phyloP scores from a whole-genome alignment of 2,329 filamentous ascomycete species.

The Exophiala sideris region DNA sequence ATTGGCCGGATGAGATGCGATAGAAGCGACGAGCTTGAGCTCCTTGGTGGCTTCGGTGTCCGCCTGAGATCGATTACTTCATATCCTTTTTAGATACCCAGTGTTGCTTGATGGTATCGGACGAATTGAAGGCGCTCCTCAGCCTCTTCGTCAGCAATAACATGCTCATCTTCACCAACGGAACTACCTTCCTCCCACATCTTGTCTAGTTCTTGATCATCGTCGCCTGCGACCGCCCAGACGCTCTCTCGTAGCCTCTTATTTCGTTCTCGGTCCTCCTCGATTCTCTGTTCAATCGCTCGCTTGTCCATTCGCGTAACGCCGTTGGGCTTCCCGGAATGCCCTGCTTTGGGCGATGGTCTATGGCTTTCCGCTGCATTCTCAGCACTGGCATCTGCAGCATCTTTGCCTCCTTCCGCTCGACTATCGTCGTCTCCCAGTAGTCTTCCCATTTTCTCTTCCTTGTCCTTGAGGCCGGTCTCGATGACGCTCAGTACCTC shows the following conservation, averaged over 20 bases:
- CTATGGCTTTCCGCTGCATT: constrained; percentile 34
- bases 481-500: constrained; percentile 78
- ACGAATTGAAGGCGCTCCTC: constrained; percentile 48
- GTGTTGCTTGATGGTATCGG: constrained; percentile 22
- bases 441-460: constrained; percentile 60
- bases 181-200: constrained; percentile 87
- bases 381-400: constrained; percentile 25
- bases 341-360: constrained; percentile 23
- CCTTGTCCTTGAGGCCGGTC: constrained; percentile 75
- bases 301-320: constrained; percentile 67
- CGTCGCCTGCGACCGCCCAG: constrained; percentile 73
- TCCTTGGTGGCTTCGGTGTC: constrained; percentile 4
- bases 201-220: constrained; percentile 70
- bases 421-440: constrained; percentile 44
- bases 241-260: constrained; percentile 88
- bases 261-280: constrained; percentile 92
- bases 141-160: constrained; percentile 71
- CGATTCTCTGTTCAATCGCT: constrained; percentile 91
- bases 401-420: constrained; percentile 27
- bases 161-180: constrained; percentile 79
- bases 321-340: constrained; percentile 34
- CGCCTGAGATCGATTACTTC: neutral
- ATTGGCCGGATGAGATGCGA: no score
- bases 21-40: constrained; percentile 23
- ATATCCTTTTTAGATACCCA: constrained; percentile 12